These are phyloP conservation scores for Amauroascus niger DNA, from an alignment of 2,329 filamentous ascomycete genomes.

Conservation along the genomic window DNA sequence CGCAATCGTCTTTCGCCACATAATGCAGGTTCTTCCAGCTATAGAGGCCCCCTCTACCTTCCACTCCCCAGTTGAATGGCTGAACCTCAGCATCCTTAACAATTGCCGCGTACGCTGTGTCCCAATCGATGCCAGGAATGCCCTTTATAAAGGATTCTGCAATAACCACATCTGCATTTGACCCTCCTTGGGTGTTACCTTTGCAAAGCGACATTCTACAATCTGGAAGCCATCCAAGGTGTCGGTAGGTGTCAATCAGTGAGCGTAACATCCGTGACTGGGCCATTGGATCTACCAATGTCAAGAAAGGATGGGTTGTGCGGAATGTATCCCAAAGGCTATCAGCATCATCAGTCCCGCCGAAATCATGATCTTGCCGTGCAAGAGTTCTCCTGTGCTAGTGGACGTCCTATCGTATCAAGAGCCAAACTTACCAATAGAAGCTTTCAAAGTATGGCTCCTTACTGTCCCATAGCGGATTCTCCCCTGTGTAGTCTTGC, in stretches of 20 bases:
- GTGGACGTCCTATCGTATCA: not conserved
- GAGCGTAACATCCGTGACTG: constrained; percentile 59
- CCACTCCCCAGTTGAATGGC: constrained; percentile 58
- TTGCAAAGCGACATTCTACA: constrained; percentile 65
- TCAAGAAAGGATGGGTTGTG: constrained; percentile 59
- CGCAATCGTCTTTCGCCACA: constrained; percentile 57
- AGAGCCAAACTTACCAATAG: constrained; percentile 48
- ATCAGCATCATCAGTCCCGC: too few species aligned
- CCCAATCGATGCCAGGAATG: constrained; percentile 57
- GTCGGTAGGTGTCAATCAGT: constrained; percentile 59
- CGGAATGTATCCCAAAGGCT: constrained; percentile 62
- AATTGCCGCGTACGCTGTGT: constrained; percentile 58
- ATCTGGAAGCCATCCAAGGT: constrained; percentile 63
- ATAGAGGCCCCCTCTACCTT: constrained; percentile 60
- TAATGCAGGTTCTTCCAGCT: constrained; percentile 64
- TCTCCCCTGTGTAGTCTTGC: too few species aligned
- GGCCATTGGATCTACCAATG: constrained; percentile 54
- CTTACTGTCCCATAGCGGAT: constrained; percentile 47
- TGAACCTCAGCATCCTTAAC: constrained; percentile 63
- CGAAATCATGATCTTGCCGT: too few species aligned
- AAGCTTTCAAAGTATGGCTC: constrained; percentile 68
- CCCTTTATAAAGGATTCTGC: constrained; percentile 61
- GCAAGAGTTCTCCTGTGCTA: too few species aligned
- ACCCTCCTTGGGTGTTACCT: constrained; percentile 64
- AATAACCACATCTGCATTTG: constrained; percentile 61